These are phyloP conservation scores for Maudiozyma barnettii DNA, from an alignment of 805 yeast species.

Conservation along the genomic window DNA sequence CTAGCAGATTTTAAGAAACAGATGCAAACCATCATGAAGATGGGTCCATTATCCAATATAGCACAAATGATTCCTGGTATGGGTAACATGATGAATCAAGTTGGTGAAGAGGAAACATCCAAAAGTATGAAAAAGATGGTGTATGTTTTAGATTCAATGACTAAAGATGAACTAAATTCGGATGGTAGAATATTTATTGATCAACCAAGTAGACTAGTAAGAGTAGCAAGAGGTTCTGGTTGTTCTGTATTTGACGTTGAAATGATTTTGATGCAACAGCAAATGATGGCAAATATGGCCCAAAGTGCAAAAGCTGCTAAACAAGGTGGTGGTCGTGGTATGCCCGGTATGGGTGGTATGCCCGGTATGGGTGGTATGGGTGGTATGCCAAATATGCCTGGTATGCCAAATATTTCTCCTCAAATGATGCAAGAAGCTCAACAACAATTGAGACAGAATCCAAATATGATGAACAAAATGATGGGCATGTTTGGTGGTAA, in stretches of 20 bases:
- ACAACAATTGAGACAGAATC: constrained; percentile 59
- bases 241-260: constrained; percentile 88
- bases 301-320: constrained; percentile 45
- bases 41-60: constrained; percentile 93
- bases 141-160: constrained; percentile 92
- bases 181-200: constrained; percentile 76
- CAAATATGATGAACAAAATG: constrained; percentile 66
- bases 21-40: constrained; percentile 87
- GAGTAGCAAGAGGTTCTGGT: constrained; percentile 93
- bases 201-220: constrained; percentile 74
- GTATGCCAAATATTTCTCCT: constrained; percentile 41
- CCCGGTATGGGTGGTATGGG: constrained; percentile 59
- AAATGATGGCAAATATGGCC: constrained; percentile 92
- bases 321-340: constrained; percentile 31
- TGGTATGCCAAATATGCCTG: constrained; percentile 52
- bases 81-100: constrained; percentile 73
- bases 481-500: constrained; percentile 63
- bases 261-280: constrained; percentile 82
- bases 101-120: constrained; percentile 90
- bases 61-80: constrained; percentile 95
- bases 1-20: constrained; percentile 86
- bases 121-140: constrained; percentile 77
- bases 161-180: constrained; percentile 77
- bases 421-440: constrained; percentile 42
- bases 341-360: constrained; percentile 46